Base-by-base conservation (phyloP, 192 early-diverging fungal species). In the Linnemannia zychae region DNA sequence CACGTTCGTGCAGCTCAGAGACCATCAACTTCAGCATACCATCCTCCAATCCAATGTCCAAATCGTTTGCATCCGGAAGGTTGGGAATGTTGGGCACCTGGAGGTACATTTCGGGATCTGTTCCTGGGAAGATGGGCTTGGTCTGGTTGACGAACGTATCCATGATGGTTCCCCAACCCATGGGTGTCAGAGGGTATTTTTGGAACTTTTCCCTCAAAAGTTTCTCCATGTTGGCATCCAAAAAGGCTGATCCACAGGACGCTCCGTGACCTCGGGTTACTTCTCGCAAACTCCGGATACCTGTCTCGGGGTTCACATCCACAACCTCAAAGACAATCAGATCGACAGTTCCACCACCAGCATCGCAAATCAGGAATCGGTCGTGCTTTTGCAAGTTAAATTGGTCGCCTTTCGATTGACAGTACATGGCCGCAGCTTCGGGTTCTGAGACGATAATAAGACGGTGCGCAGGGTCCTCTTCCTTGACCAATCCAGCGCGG, bases 381-480 rank as follows among this genome's bases (percentile, higher is more conserved):
- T 90, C 84, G 31, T 80, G 78, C 79, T 88, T 85, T 20, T 79
- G 68, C 12, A 90, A 70, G 57, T 85, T 85, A 77, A 85, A 85
- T 72, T 85, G 83, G 63, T 91, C 87, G 20, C 89, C 88, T 74
- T 89, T 90, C 72, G 89, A 87, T 67, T 91, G 89, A 67, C 90
- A 89, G 72, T 92, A 92, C 63, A 92, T 79, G 57, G 91, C 91
- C 17, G 88, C 91, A 18, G 91, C 91, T 82, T 92, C 91, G 22
- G 91, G 90, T 72, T 90, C 88, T 9, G 89, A 88, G 63, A 89
- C 89, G 34, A 90, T 80, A 72, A 90, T 90, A 13, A 91, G 68
- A 4, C 88, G 82, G 74, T 91, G 87, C 20, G 87, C 88, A 16
- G 88, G 88, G 65, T 90, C 89, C 7, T 74, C 78, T 36, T 87